phyloP scores from a whole-genome alignment of 2,329 filamentous ascomycete genomes.

The Fusarium protoensiforme region DNA sequence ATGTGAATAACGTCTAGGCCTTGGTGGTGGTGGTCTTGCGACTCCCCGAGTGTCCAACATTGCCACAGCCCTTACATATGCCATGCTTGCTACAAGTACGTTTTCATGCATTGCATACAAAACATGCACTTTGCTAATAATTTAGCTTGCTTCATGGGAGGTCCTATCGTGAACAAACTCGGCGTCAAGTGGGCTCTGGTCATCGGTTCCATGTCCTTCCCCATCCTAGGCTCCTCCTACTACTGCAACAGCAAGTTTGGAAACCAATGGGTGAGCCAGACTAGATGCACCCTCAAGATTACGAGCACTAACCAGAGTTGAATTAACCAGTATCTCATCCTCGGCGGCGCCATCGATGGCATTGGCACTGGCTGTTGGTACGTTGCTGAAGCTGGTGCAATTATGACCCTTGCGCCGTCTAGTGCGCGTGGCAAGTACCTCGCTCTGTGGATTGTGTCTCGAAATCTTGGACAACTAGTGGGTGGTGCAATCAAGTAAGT shows the following conservation, averaged over 20 bases:
- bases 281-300: not conserved
- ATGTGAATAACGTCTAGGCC: not conserved
- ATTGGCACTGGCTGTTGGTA: slow-evolving; percentile 60
- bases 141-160: slow-evolving; percentile 9
- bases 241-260: slow-evolving; percentile 62
- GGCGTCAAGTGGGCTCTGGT: slow-evolving; percentile 15
- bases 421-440: slow-evolving; percentile 59
- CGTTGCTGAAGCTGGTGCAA: slow-evolving; percentile 59
- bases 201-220: slow-evolving; percentile 48
- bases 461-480: slow-evolving; percentile 59
- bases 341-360: slow-evolving; percentile 51
- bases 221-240: slow-evolving; percentile 58
- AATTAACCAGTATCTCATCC: slow-evolving; percentile 50
- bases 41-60: slow-evolving; percentile 15
- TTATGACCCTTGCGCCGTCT: slow-evolving; percentile 60
- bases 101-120: not conserved
- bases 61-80: slow-evolving; percentile 4
- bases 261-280: slow-evolving; percentile 55
- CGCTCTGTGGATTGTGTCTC: slow-evolving; percentile 59
- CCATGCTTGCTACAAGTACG: slow-evolving; percentile 10
- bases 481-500: slow-evolving; percentile 58
- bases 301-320: not conserved
- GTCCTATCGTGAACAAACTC: slow-evolving; percentile 12
- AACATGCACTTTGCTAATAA: not conserved
- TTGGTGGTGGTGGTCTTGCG: slow-evolving; percentile 11